A percentile compares a stretch with the other conserved stretches of the same genome.
These are phyloP conservation scores for Daldinia sp. DNA, from an alignment of 2,329 filamentous ascomycete genomes.

Conservation along the genomic window DNA sequence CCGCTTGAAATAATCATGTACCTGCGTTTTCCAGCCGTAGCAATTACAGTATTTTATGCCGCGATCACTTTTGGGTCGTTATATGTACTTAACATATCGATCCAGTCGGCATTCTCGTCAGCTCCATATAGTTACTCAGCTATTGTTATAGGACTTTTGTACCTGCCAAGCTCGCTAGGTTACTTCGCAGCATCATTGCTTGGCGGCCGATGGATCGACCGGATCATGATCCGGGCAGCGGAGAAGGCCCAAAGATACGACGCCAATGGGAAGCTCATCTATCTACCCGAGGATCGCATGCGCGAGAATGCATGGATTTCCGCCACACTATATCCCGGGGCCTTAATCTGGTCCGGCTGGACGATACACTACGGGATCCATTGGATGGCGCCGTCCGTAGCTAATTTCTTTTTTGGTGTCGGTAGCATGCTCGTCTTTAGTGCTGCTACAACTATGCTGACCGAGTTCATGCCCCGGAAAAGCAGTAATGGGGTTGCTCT, in stretches of 20 bases:
- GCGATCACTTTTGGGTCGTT: slow-evolving; percentile 78
- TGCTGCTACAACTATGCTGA: slow-evolving; percentile 81
- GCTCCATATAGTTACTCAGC: slow-evolving; percentile 74
- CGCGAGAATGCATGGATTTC: slow-evolving; percentile 83
- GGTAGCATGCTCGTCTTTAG: slow-evolving; percentile 82
- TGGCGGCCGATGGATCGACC: slow-evolving; percentile 80
- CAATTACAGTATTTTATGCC: slow-evolving; percentile 77
- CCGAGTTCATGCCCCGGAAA: slow-evolving; percentile 79
- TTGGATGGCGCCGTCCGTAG: slow-evolving; percentile 69
- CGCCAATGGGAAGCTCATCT: slow-evolving; percentile 69
- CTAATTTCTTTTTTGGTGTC: slow-evolving; percentile 77
- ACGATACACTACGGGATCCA: slow-evolving; percentile 69
- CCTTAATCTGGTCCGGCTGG: slow-evolving; percentile 82
- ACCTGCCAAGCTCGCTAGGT: slow-evolving; percentile 78
- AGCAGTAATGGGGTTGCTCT: slow-evolving; percentile 78
- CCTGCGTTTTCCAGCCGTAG: slow-evolving; percentile 77
- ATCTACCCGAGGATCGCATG: slow-evolving; percentile 82
- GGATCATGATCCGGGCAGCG: slow-evolving; percentile 81
- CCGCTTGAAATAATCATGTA: slow-evolving; percentile 75
- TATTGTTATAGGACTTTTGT: slow-evolving; percentile 76
- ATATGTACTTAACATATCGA: slow-evolving; percentile 79
- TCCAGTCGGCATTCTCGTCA: slow-evolving; percentile 73
- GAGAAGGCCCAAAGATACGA: slow-evolving; percentile 74
- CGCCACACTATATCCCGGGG: slow-evolving; percentile 72
- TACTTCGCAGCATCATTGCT: slow-evolving; percentile 74